A percentile compares a stretch with the other conserved stretches of the same genome.
These are phyloP conservation scores for Tremellales sp. DNA, from an alignment of 1,284 basidiomycete genomes.

Conservation along the genomic window DNA sequence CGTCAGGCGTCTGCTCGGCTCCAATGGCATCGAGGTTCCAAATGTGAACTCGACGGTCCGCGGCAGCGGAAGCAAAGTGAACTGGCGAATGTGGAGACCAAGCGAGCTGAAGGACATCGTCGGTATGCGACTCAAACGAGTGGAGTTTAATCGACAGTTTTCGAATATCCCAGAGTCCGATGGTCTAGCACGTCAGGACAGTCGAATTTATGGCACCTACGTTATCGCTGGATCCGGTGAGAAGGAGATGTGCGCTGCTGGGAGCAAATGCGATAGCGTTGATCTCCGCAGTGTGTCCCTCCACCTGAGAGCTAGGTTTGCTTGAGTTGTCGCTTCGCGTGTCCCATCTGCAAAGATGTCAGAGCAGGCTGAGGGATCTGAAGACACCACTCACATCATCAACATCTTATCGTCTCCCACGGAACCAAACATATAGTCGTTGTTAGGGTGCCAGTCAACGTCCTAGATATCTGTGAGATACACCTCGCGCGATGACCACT, in stretches of 20 bases:
- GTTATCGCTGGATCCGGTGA: slow-evolving; percentile 93
- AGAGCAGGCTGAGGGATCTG: slow-evolving; percentile 10
- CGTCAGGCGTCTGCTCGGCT: slow-evolving; percentile 93
- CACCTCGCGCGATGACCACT: background rate
- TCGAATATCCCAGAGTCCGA: slow-evolving; percentile 84
- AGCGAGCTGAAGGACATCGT: slow-evolving; percentile 87
- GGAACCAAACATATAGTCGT: slow-evolving; percentile 85
- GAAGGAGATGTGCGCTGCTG: slow-evolving; percentile 72
- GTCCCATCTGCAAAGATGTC: slow-evolving; percentile 85
- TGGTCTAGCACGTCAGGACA: slow-evolving; percentile 58
- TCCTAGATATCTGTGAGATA: slow-evolving; percentile 61
- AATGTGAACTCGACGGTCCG: slow-evolving; percentile 87
- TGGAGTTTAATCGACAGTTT: slow-evolving; percentile 77
- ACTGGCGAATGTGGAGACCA: slow-evolving; percentile 94
- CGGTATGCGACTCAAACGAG: slow-evolving; percentile 86
- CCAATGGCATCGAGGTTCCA: slow-evolving; percentile 96
- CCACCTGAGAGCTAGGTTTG: slow-evolving; percentile 67
- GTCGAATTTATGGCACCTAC: slow-evolving; percentile 50
- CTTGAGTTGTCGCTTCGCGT: slow-evolving; percentile 62
- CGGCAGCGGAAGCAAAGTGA: slow-evolving; percentile 86
- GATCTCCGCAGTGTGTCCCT: slow-evolving; percentile 88
- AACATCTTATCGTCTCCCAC: slow-evolving; percentile 97
- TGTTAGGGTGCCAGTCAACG: slow-evolving; percentile 88
- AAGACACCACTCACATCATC: slow-evolving; percentile 64
- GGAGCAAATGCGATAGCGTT: slow-evolving; percentile 89